These are phyloP conservation scores for Colletotrichum aenigma DNA, from an alignment of 2,329 filamentous ascomycete genomes.

Conservation along the genomic window DNA sequence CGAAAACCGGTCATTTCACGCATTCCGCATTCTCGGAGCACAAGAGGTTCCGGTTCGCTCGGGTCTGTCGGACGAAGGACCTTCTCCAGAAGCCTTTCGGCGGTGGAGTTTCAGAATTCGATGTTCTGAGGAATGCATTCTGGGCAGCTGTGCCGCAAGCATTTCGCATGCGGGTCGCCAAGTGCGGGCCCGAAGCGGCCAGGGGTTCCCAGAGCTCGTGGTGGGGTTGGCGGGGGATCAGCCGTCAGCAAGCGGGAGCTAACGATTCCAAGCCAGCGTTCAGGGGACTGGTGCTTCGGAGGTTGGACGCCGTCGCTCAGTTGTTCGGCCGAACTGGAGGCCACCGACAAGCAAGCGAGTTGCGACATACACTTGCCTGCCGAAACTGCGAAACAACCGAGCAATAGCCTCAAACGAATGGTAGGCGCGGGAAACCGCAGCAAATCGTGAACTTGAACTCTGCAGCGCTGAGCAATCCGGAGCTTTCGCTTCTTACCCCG, in stretches of 20 bases:
- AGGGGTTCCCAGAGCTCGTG: neutral
- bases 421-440: neutral
- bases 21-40: neutral
- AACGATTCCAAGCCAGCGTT: neutral
- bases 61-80: neutral
- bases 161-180: constrained; percentile 1
- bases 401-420: neutral
- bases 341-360: neutral
- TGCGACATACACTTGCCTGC: neutral
- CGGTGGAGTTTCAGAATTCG: neutral
- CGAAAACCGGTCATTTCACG: neutral
- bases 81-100: neutral
- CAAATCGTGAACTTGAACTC: neutral
- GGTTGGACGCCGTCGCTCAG: neutral
- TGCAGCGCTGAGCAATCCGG: neutral
- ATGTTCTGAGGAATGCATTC: constrained; percentile 7
- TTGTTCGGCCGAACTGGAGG: neutral
- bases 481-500: neutral
- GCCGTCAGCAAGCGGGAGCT: neutral
- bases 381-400: neutral
- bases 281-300: neutral
- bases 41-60: neutral
- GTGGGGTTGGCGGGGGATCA: neutral
- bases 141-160: constrained; percentile 9
- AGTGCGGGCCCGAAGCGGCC: neutral